Evolutionary conservation across 495 filamentous ascomycete species (phyloP).

Genomic region (Hypoxylon crocopeplum): DNA sequence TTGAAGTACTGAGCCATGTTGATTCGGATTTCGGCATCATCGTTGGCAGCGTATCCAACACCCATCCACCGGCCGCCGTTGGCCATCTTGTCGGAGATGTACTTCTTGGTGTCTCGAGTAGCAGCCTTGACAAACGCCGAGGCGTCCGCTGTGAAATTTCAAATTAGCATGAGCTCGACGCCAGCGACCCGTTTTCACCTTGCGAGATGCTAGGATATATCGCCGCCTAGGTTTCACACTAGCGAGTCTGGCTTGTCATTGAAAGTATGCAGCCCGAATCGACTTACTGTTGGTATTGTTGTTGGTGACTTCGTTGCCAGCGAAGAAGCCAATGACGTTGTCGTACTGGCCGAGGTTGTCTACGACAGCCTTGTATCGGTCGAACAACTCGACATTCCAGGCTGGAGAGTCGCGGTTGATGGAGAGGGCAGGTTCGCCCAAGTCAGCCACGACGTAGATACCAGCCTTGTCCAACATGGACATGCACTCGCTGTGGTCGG

Average conservation of each 20-base stretch:
- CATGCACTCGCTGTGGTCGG: slow-evolving; percentile 88
- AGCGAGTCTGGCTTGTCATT: no score
- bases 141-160: slow-evolving; percentile 57
- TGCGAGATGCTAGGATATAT: no score
- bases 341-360: slow-evolving; percentile 79
- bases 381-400: slow-evolving; percentile 79
- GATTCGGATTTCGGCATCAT: slow-evolving; percentile 78
- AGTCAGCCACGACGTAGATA: slow-evolving; percentile 93
- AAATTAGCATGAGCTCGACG: slow-evolving; percentile 22
- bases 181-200: no score
- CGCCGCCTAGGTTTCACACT: no score
- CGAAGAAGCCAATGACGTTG: slow-evolving; percentile 95
- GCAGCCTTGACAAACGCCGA: slow-evolving; percentile 96
- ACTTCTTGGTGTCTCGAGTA: slow-evolving; percentile 90
- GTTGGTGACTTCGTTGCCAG: slow-evolving; percentile 96
- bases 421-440: slow-evolving; percentile 78
- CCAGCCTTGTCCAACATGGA: slow-evolving; percentile 78
- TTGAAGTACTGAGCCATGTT: slow-evolving; percentile 91
- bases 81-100: slow-evolving; percentile 72
- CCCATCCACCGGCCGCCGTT: slow-evolving; percentile 76
- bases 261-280: no score
- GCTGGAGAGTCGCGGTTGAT: slow-evolving; percentile 80
- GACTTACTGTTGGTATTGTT: slow-evolving; percentile 69
- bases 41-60: slow-evolving; percentile 94
- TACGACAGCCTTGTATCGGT: slow-evolving; percentile 82